These are phyloP conservation scores for Haematococcus sp. DNA, from an alignment of 139 green algal species.

Conservation along the genomic window DNA sequence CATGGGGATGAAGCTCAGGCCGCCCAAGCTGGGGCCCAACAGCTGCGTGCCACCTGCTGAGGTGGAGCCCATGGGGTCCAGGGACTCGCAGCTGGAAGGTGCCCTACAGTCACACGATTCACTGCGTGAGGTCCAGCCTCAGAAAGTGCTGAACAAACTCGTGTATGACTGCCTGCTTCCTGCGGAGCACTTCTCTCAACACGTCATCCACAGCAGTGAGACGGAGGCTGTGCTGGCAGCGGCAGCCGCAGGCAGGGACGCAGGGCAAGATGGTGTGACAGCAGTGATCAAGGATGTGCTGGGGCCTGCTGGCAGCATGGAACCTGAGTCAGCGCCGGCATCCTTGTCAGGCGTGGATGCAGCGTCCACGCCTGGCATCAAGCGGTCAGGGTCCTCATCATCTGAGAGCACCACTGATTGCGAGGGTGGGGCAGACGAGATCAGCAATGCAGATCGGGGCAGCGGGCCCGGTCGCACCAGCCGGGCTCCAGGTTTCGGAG, in stretches of 20 bases:
- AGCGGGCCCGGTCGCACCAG: no score
- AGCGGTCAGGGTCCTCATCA: no score
- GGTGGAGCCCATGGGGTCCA: slow-evolving; percentile 25
- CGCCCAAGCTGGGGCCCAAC: slow-evolving; percentile 6
- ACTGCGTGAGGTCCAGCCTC: slow-evolving; percentile 13
- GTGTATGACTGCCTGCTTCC: slow-evolving; percentile 56
- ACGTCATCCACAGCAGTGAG: not conserved
- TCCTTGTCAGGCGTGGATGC: not conserved
- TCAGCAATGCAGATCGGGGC: no score
- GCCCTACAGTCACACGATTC: slow-evolving; percentile 19
- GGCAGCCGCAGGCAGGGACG: not conserved
- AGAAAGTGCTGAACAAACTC: slow-evolving; percentile 29
- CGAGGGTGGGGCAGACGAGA: no score
- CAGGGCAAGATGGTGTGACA: not conserved
- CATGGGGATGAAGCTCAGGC: slow-evolving; percentile 36
- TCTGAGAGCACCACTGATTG: no score
- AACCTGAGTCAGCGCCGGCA: not conserved
- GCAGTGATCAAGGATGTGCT: no score
- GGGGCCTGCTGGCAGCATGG: not conserved
- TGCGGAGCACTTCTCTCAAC: slow-evolving; percentile 5
- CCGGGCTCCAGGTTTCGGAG: no score
- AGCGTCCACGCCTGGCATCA: not conserved
- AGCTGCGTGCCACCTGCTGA: slow-evolving; percentile 38
- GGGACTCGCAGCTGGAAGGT: not conserved
- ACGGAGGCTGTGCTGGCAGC: not conserved